These are phyloP conservation scores for Metarhizium rileyi DNA, from an alignment of 2,329 filamentous ascomycete genomes.

Conservation along the genomic window DNA sequence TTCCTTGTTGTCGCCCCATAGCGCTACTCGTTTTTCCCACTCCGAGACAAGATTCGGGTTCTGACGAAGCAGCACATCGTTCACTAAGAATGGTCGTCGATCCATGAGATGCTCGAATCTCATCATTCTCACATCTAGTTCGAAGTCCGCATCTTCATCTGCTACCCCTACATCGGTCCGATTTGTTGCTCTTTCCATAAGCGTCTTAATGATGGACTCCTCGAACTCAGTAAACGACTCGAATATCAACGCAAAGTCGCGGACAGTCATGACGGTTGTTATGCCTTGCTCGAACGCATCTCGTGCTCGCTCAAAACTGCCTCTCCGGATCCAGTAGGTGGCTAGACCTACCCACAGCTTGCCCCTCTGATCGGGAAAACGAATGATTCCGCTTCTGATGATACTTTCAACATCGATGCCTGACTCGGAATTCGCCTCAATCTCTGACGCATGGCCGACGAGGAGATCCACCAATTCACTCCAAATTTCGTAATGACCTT, in stretches of 20 bases:
- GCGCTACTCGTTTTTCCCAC: constrained; percentile 92
- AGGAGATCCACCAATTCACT: constrained; percentile 93
- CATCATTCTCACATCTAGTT: constrained; percentile 94
- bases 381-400: constrained; percentile 79
- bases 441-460: constrained; percentile 79
- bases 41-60: constrained; percentile 94
- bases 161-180: constrained; percentile 69
- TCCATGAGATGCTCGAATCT: constrained; percentile 98
- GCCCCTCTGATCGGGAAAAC: constrained; percentile 88
- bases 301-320: constrained; percentile 83
- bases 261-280: constrained; percentile 96
- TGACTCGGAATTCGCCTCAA: constrained; percentile 69
- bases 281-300: constrained; percentile 95
- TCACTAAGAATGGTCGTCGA: constrained; percentile 85
- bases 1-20: constrained; percentile 88
- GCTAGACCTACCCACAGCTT: constrained; percentile 92
- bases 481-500: constrained; percentile 95
- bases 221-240: constrained; percentile 96
- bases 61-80: constrained; percentile 88
- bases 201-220: constrained; percentile 81
- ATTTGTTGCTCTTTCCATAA: constrained; percentile 79
- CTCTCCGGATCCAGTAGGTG: constrained; percentile 91
- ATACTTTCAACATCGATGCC: constrained; percentile 89
- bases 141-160: constrained; percentile 81
- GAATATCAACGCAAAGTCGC: constrained; percentile 93